phyloP scores from a whole-genome alignment of 148 eudicot species.

The Fagopyrum tataricum region DNA sequence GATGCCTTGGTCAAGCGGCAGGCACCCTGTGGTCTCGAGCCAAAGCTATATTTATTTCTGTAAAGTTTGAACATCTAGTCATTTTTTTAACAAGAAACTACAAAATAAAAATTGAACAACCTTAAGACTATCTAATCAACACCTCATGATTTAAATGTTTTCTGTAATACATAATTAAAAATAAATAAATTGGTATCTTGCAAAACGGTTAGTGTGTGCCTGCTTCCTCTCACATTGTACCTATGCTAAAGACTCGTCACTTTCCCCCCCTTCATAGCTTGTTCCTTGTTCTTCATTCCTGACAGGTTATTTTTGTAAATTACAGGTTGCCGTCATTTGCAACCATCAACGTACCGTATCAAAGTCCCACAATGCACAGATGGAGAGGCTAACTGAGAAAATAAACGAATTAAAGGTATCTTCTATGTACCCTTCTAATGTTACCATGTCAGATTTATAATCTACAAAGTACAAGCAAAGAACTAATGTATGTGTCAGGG shows the following conservation, averaged over 20 bases:
- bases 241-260: not conserved
- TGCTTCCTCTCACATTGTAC: not conserved
- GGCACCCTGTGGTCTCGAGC: not conserved
- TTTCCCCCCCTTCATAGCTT: not conserved
- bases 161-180: not conserved
- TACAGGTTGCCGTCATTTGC: conserved; percentile 95
- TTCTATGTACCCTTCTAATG: not conserved
- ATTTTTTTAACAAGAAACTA: not conserved
- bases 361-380: conserved; percentile 76
- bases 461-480: too few species aligned
- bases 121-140: not conserved
- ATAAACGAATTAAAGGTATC: conserved; percentile 77
- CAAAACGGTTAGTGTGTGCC: not conserved
- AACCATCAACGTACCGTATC: conserved; percentile 98
- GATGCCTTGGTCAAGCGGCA: not conserved
- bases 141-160: too few species aligned
- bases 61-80: not conserved
- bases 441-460: too few species aligned
- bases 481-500: not conserved
- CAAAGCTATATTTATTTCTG: not conserved
- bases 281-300: not conserved
- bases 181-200: not conserved
- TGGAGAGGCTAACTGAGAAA: conserved; percentile 57
- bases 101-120: not conserved
- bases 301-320: not conserved